Evolutionary conservation across 1,139 yeast genomes (phyloP).

Genomic region (Geotrichum fermentans): DNA sequence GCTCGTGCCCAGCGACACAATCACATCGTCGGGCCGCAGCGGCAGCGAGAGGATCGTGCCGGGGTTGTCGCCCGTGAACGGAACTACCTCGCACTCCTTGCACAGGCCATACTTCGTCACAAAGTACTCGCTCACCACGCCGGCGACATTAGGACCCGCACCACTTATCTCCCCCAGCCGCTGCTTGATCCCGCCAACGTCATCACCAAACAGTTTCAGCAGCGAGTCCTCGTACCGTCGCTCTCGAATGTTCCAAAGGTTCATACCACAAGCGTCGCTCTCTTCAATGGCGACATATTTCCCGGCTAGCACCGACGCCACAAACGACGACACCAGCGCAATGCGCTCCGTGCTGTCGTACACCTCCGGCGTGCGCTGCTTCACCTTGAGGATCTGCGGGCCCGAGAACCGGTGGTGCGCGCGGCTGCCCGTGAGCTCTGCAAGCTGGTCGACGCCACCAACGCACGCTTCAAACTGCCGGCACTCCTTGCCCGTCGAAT

Average conservation of each 20-base stretch:
- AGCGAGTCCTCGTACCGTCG: conserved; percentile 52
- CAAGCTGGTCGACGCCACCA: conserved; percentile 62
- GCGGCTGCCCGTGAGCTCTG: conserved; percentile 71
- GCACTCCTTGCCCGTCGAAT: conserved; percentile 71
- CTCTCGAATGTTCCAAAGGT: conserved; percentile 62
- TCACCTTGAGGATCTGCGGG: conserved; percentile 74
- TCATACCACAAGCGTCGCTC: conserved; percentile 92
- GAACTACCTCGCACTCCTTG: conserved; percentile 48
- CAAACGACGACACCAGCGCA: conserved; percentile 72
- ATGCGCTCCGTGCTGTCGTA: conserved; percentile 59
- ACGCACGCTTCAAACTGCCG: conserved; percentile 54
- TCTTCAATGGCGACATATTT: conserved; percentile 61
- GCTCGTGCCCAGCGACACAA: conserved; percentile 82
- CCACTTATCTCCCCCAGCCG: conserved; percentile 34
- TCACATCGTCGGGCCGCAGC: conserved; percentile 65
- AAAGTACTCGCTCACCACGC: conserved; percentile 44
- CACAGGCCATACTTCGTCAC: conserved; percentile 55
- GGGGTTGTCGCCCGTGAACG: conserved; percentile 85
- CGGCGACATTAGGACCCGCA: conserved; percentile 38
- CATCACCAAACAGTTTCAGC: conserved; percentile 38
- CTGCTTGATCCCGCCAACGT: conserved; percentile 23
- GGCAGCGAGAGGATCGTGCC: conserved; percentile 86
- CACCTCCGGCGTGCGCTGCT: conserved; percentile 49
- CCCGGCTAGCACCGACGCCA: conserved; percentile 69
- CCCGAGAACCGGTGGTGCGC: conserved; percentile 92